These are phyloP conservation scores for Cyclaneusma minus DNA, from an alignment of 2,329 filamentous ascomycete species.

Conservation along the genomic window DNA sequence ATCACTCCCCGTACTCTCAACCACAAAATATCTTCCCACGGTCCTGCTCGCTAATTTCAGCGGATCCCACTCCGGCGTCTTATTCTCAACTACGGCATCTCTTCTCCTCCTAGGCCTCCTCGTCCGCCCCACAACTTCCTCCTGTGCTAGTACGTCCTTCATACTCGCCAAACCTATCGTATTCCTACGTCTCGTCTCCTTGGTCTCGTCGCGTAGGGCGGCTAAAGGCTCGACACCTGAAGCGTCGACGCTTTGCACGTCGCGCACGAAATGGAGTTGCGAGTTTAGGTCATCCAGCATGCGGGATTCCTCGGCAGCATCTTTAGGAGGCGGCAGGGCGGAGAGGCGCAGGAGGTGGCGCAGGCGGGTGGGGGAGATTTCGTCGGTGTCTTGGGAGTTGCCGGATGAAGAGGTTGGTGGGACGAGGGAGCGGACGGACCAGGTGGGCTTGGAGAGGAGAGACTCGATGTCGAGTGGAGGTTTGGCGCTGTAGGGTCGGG, in stretches of 20 bases:
- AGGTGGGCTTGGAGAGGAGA: slow-evolving; percentile 58
- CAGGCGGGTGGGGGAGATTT: slow-evolving; percentile 46
- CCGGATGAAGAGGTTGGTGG: too few relatives aligned
- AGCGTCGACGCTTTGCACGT: slow-evolving; percentile 69
- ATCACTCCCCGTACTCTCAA: too few relatives aligned
- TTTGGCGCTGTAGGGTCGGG: slow-evolving; percentile 2
- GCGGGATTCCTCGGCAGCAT: slow-evolving; percentile 42
- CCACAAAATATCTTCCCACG: slow-evolving; percentile 20
- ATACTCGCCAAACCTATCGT: slow-evolving; percentile 44
- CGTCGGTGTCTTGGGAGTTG: too few relatives aligned
- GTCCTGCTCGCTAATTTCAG: slow-evolving; percentile 12
- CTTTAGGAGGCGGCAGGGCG: slow-evolving; percentile 60
- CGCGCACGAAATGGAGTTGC: slow-evolving; percentile 81
- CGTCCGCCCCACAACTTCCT: slow-evolving; percentile 39
- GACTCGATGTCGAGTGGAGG: slow-evolving; percentile 10
- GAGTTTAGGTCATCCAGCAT: slow-evolving; percentile 64
- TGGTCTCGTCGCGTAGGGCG: slow-evolving; percentile 69
- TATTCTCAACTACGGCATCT: slow-evolving; percentile 5
- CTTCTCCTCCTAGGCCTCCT: slow-evolving; percentile 14
- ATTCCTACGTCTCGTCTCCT: slow-evolving; percentile 33
- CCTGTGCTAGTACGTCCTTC: slow-evolving; percentile 36
- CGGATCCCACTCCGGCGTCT: slow-evolving; percentile 7
- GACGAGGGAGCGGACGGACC: slow-evolving; percentile 69
- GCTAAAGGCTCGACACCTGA: slow-evolving; percentile 55
- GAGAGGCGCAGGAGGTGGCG: slow-evolving; percentile 79